Evolutionary conservation across 2,329 filamentous ascomycete species (phyloP), one percentile per base, ranked within the genome.

Genomic region (Cytospora paraplurivora): DNA sequence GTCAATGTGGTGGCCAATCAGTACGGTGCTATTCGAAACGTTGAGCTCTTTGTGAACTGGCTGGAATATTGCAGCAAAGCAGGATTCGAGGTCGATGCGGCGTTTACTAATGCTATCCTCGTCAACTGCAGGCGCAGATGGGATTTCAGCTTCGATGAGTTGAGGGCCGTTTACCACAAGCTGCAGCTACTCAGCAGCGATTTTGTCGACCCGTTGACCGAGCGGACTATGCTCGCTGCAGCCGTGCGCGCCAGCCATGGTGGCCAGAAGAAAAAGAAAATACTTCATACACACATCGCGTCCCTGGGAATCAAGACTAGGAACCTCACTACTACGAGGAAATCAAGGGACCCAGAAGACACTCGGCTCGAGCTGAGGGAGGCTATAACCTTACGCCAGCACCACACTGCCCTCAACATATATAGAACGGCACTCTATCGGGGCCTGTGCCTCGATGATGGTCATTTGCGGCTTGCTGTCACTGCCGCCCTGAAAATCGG

Each of bases 401-500:
- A 66, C 19, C 55, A 21, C n/a, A 54, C 55, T n/a, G 62, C 47
- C 33, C 58, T 54, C 17, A 49, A 27, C 4, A 73, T 78, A 4
- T 84, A 82, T 69, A 74, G 71, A 57, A 70, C 70, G 33, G 76
- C 76, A 0, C 52, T 74, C 1, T 67, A 66, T 11, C 70, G 68
- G 5, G 75, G 76, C 19, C 72, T 81, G 68, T 71, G 72, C 1
- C 74, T 74, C 64, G 78, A 76, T 34, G 68, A 69, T 3, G 74
- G 76, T 32, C 81, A 78, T 59, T 73, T 85, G 15, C 77, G 78
- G n/a, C 72, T 84, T 6, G 81, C 79, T 10, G 77, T 85, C 10
- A 68, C 76, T 11, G 80, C 81, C 1, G 73, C 76, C 15, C 68
- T 84, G 57, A 71, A 71, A 17, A 53, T 69, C 17, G 70, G 69